These are phyloP conservation scores for Croton laevigatus DNA, from an alignment of 441 rosid species.

Conservation along the genomic window DNA sequence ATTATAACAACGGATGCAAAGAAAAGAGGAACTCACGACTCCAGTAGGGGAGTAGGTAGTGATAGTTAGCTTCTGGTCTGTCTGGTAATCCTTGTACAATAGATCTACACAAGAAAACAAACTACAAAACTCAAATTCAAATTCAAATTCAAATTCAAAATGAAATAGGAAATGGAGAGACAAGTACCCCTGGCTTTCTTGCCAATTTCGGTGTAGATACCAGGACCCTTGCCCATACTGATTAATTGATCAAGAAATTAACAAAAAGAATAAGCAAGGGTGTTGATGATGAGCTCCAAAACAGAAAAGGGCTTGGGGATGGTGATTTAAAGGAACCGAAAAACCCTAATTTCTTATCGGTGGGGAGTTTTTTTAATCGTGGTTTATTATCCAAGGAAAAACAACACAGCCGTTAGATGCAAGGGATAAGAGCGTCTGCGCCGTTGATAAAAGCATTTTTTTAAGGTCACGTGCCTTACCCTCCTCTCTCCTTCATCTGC, in stretches of 20 bases:
- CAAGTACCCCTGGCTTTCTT: slow-evolving; percentile 66
- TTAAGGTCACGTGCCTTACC: neutral
- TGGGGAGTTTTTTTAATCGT: slow-evolving; percentile 14
- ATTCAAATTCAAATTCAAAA: neutral
- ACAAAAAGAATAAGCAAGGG: neutral
- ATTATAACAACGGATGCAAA: too few species aligned
- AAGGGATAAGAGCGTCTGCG: neutral
- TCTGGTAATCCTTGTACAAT: slow-evolving; percentile 86
- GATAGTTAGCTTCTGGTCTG: slow-evolving; percentile 78
- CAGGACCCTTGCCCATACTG: slow-evolving; percentile 79
- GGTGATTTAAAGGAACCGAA: slow-evolving; percentile 9
- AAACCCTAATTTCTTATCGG: slow-evolving; percentile 39
- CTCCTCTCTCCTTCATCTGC: too few species aligned
- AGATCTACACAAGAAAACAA: slow-evolving; percentile 47
- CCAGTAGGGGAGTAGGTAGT: slow-evolving; percentile 77
- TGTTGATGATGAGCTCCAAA: neutral
- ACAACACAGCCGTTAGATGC: slow-evolving; percentile 23
- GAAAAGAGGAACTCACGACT: slow-evolving; percentile 64
- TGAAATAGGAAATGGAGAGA: neutral
- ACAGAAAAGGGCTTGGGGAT: neutral
- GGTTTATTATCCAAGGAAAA: neutral
- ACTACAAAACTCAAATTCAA: neutral
- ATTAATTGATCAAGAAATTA: neutral
- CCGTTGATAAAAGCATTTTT: slow-evolving; percentile 17
- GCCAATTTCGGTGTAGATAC: slow-evolving; percentile 79